Percentiles rank a stretch among this genome's conserved stretches.
These are phyloP conservation scores for Spongospora subterranea DNA, from an alignment of 208 protist genomes.

Conservation along the genomic window DNA sequence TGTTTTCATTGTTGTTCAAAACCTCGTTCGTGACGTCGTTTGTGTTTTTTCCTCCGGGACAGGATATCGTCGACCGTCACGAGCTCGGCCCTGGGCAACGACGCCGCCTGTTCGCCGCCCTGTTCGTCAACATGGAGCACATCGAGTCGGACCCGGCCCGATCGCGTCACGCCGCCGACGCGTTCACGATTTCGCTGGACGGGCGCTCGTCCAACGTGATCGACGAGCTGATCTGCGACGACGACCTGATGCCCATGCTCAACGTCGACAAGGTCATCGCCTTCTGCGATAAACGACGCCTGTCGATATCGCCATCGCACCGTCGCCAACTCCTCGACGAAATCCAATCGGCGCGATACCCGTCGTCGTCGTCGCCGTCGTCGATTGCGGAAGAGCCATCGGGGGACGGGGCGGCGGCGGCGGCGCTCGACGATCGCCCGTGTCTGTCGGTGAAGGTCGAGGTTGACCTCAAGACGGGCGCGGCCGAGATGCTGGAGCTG, in stretches of 20 bases:
- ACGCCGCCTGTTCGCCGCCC: background rate
- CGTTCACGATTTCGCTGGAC: conserved; percentile 5
- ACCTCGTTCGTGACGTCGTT: background rate
- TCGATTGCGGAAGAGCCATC: too few species aligned
- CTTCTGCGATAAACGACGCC: conserved; percentile 8
- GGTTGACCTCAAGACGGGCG: background rate
- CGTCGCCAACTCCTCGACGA: background rate
- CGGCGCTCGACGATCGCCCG: background rate
- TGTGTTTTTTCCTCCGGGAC: background rate
- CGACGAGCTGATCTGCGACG: conserved; percentile 26
- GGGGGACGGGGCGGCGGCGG: background rate
- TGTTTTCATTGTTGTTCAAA: background rate
- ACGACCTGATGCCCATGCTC: conserved; percentile 51
- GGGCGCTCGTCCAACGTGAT: background rate
- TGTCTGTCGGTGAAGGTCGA: conserved; percentile 6
- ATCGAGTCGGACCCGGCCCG: background rate
- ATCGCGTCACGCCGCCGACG: background rate
- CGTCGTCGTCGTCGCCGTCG: background rate
- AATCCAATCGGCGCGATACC: background rate
- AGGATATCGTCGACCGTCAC: background rate
- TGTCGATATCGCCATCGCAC: background rate
- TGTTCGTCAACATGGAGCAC: conserved; percentile 56
- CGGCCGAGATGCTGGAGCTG: background rate
- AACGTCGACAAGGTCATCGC: conserved; percentile 54
- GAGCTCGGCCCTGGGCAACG: background rate